These are phyloP conservation scores for Rhododendron ovatum DNA, from an alignment of 148 eudicot genomes.

Conservation along the genomic window DNA sequence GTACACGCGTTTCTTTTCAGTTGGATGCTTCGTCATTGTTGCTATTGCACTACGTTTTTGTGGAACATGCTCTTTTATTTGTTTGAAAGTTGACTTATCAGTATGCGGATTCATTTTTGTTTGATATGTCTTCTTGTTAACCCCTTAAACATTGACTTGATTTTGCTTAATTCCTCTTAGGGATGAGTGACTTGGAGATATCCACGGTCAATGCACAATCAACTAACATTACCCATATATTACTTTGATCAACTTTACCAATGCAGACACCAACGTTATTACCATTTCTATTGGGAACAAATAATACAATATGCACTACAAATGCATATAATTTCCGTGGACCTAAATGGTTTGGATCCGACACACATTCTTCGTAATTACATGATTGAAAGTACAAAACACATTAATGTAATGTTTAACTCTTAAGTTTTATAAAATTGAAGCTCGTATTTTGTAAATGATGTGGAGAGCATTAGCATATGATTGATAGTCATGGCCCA, in stretches of 20 bases:
- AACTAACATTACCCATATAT: background rate
- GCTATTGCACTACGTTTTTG: background rate
- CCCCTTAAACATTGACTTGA: background rate
- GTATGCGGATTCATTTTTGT: background rate
- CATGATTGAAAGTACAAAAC: constrained; percentile 13
- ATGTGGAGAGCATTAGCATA: constrained; percentile 62
- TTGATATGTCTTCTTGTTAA: background rate
- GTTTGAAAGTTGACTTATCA: background rate
- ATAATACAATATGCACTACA: background rate
- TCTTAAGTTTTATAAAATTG: constrained; percentile 47
- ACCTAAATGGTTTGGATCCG: background rate
- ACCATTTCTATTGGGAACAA: background rate
- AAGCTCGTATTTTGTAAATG: constrained; percentile 61
- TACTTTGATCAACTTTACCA: background rate
- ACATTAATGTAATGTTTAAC: background rate
- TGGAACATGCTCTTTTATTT: background rate
- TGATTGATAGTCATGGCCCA: constrained; percentile 76
- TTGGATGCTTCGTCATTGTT: background rate
- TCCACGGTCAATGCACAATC: background rate
- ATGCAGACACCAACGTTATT: background rate
- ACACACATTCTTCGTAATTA: background rate
- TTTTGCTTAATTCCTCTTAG: background rate
- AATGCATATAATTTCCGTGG: background rate
- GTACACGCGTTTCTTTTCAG: background rate
- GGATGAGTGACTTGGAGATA: background rate